Evolutionary conservation across 2,329 filamentous ascomycete genomes (phyloP), one percentile per base, ranked within the genome.

Genomic region (Samsoniella hepiali): DNA sequence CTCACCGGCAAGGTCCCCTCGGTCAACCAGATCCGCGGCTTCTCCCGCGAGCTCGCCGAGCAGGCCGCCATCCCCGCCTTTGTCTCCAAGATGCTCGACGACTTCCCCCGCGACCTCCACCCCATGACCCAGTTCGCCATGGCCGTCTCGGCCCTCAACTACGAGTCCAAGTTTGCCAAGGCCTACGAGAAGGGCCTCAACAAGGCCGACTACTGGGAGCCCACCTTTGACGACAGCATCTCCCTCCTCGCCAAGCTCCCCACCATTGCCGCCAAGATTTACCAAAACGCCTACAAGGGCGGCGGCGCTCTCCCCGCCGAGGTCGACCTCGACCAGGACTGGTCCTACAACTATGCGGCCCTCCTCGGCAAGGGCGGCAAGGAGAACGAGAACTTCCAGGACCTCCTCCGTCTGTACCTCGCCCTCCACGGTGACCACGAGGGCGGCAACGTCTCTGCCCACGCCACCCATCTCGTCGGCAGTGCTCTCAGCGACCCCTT

Each of bases 161-260:
- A 97, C 76, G 93, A 93, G 70, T 97, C 92, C 71, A 87, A 89
- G 73, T 99, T 99, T 70, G 95, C 94, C 67, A 93, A 93, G 78
- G 90, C 90, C 27, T 99, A 99, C 77, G 94, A 93, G 77, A 80
- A 89, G 70, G 95, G 95, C 42, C 80, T 98, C 68, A 91, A 88
- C 84, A 99, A 98, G 84, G 91, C 92, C 60, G 92, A 97, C 70
- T 98, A 98, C 86, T 99, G 95, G 95, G 95, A 98, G 81, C 92
- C 94, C 15, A 96, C 92, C 51, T 98, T 96, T 74, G 94, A 98
- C 75, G 95, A 99, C 81, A 88, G 86, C 76, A 97, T 99, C 76
- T 91, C 90, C 55, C 84, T 99, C 66, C 85, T 99, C 63, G 95
- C 94, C 67, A 99, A 99, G 83, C 88, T 99, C 61, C 95, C 95